Percentiles rank a stretch among this genome's conserved stretches.
Evolutionary conservation across 1,284 basidiomycete genomes (phyloP).

Genomic region (Moesziomyces aphidis): DNA sequence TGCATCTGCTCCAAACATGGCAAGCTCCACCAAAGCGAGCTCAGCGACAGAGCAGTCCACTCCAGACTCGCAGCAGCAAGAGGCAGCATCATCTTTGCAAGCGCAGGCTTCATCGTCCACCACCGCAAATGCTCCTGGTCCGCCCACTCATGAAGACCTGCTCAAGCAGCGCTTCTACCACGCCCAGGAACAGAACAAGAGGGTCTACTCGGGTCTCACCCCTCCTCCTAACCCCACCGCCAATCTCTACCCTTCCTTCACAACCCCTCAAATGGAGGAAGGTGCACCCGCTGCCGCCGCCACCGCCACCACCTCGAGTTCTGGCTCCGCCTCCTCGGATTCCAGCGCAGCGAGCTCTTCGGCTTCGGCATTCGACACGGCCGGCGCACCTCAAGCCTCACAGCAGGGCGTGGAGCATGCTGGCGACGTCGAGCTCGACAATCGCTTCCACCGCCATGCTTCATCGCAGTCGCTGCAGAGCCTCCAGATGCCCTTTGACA

Average conservation of each 20-base stretch:
- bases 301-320: conserved; percentile 5
- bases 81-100: conserved; percentile 8
- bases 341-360: conserved; percentile 9
- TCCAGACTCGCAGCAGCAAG: conserved; percentile 12
- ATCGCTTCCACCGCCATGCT: conserved; percentile 21
- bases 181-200: conserved; percentile 55
- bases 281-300: conserved; percentile 1
- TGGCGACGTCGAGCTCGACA: conserved; percentile 27
- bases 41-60: conserved; percentile 10
- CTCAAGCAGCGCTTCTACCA: conserved; percentile 60
- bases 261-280: conserved; percentile 20
- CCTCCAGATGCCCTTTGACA: conserved; percentile 60
- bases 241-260: conserved; percentile 41
- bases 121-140: conserved; percentile 10
- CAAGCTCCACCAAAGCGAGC: conserved; percentile 1
- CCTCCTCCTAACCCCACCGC: conserved; percentile 27
- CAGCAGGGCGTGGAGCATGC: background rate
- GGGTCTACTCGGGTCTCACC: conserved; percentile 32
- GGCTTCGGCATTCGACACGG: conserved; percentile 9
- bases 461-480: conserved; percentile 39
- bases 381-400: conserved; percentile 9
- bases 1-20: background rate
- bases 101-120: conserved; percentile 1
- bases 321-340: conserved; percentile 11
- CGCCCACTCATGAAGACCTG: conserved; percentile 46